Conservation (phyloP, 2,329 filamentous ascomycete genomes). For the Torrubiellomyces zombiae region DNA sequence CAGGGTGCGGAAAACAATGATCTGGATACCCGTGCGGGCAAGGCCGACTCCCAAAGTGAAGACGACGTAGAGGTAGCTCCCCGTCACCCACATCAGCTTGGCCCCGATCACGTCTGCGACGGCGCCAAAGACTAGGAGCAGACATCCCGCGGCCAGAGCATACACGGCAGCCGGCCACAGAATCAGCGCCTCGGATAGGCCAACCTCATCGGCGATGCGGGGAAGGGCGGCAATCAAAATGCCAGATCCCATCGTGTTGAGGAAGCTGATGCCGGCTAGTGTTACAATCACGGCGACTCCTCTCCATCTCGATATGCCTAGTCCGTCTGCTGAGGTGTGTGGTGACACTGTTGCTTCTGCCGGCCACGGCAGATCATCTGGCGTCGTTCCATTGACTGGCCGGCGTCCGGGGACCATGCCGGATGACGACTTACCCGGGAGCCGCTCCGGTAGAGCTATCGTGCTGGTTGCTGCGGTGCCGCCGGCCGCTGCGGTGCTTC, state of each 20-base stretch:
- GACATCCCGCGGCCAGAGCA: constrained; percentile 11
- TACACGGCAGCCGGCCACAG: constrained; percentile 16
- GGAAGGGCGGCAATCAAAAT: constrained; percentile 21
- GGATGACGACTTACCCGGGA: too few relatives aligned
- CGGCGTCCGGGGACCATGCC: too few relatives aligned
- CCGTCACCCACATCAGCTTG: constrained; percentile 16
- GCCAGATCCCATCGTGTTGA: constrained; percentile 20
- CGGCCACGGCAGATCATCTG: too few relatives aligned
- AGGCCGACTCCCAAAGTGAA: constrained; percentile 19
- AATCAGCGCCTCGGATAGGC: constrained; percentile 12
- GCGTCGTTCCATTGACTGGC: too few relatives aligned
- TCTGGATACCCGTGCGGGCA: constrained; percentile 15
- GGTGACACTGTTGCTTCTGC: too few relatives aligned
- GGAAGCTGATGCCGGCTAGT: constrained; percentile 16
- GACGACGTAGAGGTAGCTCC: constrained; percentile 14
- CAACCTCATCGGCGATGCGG: constrained; percentile 19
- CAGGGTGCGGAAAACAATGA: constrained; percentile 19
- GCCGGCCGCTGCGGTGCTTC: too few relatives aligned
- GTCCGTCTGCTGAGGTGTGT: too few relatives aligned
- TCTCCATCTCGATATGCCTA: constrained; percentile 10
- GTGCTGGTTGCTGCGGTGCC: too few relatives aligned
- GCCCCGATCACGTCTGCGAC: constrained; percentile 20
- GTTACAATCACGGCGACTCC: constrained; percentile 14
- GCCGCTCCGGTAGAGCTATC: too few relatives aligned
- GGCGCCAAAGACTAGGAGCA: constrained; percentile 19